phyloP scores from a whole-genome alignment of 2,329 filamentous ascomycete species.

The Hypoxylon sp. region DNA sequence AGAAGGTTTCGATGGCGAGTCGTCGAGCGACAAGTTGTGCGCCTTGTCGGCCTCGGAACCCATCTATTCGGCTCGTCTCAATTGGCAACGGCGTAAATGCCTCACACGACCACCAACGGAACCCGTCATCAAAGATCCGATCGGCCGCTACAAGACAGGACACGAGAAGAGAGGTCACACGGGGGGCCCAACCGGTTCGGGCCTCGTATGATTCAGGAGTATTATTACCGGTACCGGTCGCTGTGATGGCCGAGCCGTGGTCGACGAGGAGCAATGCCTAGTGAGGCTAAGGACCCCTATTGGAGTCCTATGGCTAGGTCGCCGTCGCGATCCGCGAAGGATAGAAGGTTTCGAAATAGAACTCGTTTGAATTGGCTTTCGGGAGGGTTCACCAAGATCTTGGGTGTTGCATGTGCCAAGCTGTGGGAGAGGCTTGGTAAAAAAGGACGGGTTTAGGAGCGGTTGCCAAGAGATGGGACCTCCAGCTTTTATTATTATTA shows the following conservation, averaged over 20 bases:
- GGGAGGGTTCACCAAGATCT: slow-evolving; percentile 45
- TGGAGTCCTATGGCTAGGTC: slow-evolving; percentile 30
- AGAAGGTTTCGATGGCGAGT: slow-evolving; percentile 58
- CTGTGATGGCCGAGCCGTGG: slow-evolving; percentile 24
- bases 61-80: slow-evolving; percentile 58
- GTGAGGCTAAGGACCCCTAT: slow-evolving; percentile 30
- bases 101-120: slow-evolving; percentile 52
- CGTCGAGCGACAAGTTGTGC: slow-evolving; percentile 56
- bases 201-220: slow-evolving; percentile 24
- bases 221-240: background rate
- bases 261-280: slow-evolving; percentile 16
- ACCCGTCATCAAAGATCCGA: slow-evolving; percentile 36
- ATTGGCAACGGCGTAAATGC: slow-evolving; percentile 48
- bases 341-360: slow-evolving; percentile 11
- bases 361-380: slow-evolving; percentile 38
- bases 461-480: slow-evolving; percentile 51
- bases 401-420: slow-evolving; percentile 52
- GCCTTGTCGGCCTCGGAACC: slow-evolving; percentile 59
- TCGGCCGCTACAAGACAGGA: slow-evolving; percentile 18
- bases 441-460: slow-evolving; percentile 47
- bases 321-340: slow-evolving; percentile 19
- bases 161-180: slow-evolving; percentile 16
- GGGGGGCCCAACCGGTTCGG: slow-evolving; percentile 11
- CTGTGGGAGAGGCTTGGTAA: slow-evolving; percentile 49
- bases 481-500: slow-evolving; percentile 43